Evolutionary conservation across 169 alveolate species (phyloP).

Genomic region (Plasmodium inui): DNA sequence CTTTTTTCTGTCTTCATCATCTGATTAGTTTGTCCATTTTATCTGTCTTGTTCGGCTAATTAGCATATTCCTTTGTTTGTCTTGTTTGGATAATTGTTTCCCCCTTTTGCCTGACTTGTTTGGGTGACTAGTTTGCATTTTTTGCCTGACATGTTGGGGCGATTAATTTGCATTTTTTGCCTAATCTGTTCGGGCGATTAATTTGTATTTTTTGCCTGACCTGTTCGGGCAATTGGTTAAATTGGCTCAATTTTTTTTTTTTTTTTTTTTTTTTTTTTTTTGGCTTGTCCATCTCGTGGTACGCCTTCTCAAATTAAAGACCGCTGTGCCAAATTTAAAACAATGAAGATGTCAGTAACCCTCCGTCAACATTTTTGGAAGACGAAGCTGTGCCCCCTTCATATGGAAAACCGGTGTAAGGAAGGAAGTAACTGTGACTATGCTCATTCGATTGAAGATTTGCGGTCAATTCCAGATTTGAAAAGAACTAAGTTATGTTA

Average conservation of each 20-base stretch:
- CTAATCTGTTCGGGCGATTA: background rate
- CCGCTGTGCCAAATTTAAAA: background rate
- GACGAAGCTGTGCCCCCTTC: slow-evolving; percentile 70
- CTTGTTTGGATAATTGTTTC: background rate
- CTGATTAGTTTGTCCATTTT: slow-evolving; percentile 19
- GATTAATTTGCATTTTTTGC: background rate
- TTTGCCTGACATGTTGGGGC: background rate
- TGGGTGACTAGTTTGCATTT: background rate
- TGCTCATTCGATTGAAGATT: slow-evolving; percentile 81
- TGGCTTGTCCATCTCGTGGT: slow-evolving; percentile 1
- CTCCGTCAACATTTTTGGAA: slow-evolving; percentile 77
- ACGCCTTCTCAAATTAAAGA: background rate
- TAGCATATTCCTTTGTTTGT: background rate
- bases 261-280: background rate
- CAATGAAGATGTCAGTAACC: slow-evolving; percentile 77
- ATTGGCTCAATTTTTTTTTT: slow-evolving; percentile 15
- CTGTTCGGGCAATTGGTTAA: background rate
- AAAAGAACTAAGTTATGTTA: slow-evolving; percentile 82
- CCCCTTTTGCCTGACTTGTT: background rate
- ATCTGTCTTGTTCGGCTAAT: background rate
- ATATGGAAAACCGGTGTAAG: slow-evolving; percentile 71
- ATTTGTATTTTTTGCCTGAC: background rate
- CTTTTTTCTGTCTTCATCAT: slow-evolving; percentile 1
- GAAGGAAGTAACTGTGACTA: slow-evolving; percentile 79
- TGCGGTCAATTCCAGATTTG: slow-evolving; percentile 80